A percentile compares a stretch with the other conserved stretches of the same genome.
phyloP scores from a whole-genome alignment of 169 alveolate species.

The Cryptosporidium andersoni region DNA sequence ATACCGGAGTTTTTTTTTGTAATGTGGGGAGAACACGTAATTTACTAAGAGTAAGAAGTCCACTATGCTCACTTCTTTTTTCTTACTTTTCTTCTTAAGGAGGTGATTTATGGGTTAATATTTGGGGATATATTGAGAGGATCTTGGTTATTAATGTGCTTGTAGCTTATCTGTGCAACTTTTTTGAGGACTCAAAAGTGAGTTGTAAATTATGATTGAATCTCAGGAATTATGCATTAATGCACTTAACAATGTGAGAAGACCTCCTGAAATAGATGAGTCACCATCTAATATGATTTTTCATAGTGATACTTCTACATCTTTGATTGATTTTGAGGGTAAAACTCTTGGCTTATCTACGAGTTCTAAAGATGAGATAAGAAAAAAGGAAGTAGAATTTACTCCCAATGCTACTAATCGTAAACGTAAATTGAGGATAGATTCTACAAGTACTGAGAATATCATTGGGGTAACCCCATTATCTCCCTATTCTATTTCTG shows the following conservation, averaged over 20 bases:
- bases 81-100: background rate
- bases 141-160: background rate
- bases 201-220: background rate
- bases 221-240: conserved; percentile 42
- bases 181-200: background rate
- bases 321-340: background rate
- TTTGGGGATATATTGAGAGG: background rate
- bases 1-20: too few species aligned
- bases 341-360: background rate
- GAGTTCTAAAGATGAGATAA: conserved; percentile 2
- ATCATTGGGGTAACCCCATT: conserved; percentile 40
- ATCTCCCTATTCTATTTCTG: conserved; percentile 58
- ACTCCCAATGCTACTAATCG: background rate
- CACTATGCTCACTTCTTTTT: too few species aligned
- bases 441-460: conserved; percentile 8
- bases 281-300: background rate
- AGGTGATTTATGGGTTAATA: background rate
- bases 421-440: too few species aligned
- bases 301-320: conserved; percentile 4
- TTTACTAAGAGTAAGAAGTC: too few species aligned
- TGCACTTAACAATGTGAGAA: conserved; percentile 31
- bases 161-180: too few species aligned
- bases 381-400: conserved; percentile 26
- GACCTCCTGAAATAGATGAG: conserved; percentile 70
- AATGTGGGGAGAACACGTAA: too few species aligned